phyloP scores from a whole-genome alignment of 2,329 filamentous ascomycete species.

The Didymella arachidicola region DNA sequence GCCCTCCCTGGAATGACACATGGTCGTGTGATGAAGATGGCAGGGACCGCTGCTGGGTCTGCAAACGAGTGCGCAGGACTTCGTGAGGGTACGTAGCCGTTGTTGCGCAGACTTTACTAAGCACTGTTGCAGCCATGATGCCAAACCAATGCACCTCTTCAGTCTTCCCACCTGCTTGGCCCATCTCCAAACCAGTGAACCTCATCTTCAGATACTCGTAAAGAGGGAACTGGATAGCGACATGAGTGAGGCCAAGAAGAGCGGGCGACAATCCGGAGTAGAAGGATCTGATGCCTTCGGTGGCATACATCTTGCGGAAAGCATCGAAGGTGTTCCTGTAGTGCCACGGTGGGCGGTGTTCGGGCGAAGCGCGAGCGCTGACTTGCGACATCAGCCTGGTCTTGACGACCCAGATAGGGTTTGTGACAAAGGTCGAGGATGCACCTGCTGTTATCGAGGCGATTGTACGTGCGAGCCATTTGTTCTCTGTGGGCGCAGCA shows the following conservation, averaged over 20 bases:
- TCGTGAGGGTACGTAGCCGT: constrained; percentile 97
- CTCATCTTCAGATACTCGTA: constrained; percentile 92
- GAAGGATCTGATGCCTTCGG: constrained; percentile 87
- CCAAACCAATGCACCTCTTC: constrained; percentile 79
- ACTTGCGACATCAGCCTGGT: constrained; percentile 97
- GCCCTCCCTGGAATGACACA: constrained; percentile 56
- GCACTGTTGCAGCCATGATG: constrained; percentile 84
- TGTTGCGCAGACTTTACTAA: constrained; percentile 94
- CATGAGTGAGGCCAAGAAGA: constrained; percentile 88
- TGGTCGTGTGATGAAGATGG: constrained; percentile 58
- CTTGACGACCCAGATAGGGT: constrained; percentile 99
- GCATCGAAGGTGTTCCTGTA: constrained; percentile 91
- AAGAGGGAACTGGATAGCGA: constrained; percentile 95
- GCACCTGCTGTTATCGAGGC: constrained; percentile 90
- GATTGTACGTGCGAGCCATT: constrained; percentile 81
- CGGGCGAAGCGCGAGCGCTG: constrained; percentile 62
- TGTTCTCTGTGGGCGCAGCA: constrained; percentile 63
- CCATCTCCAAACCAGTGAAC: constrained; percentile 91
- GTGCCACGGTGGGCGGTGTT: constrained; percentile 79
- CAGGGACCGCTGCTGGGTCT: constrained; percentile 83
- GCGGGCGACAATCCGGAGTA: constrained; percentile 95
- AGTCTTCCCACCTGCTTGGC: constrained; percentile 65
- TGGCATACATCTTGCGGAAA: constrained; percentile 92
- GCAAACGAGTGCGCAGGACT: constrained; percentile 89
- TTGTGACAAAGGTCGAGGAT: constrained; percentile 92